phyloP scores from a whole-genome alignment of 106 monocot species.

The Allium cepa region DNA sequence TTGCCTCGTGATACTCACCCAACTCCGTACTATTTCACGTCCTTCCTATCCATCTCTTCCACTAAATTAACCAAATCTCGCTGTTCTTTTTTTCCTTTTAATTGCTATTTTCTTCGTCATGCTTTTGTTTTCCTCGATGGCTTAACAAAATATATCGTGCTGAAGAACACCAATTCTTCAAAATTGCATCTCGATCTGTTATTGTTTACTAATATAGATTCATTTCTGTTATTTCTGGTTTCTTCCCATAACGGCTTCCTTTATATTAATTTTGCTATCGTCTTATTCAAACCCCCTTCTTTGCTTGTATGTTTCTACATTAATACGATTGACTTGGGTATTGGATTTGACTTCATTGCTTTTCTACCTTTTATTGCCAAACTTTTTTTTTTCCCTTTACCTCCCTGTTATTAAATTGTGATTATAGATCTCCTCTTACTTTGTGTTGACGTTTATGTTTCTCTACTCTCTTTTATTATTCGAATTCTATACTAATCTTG shows the following conservation, averaged over 20 bases:
- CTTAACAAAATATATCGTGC: not conserved
- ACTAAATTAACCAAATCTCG: not conserved
- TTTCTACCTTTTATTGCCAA: not conserved
- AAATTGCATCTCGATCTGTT: not conserved
- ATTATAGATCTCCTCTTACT: not conserved
- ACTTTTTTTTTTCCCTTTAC: not conserved
- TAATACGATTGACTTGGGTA: not conserved
- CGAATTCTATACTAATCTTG: not conserved
- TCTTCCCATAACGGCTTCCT: not conserved
- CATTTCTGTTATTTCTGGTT: not conserved
- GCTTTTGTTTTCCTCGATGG: not conserved
- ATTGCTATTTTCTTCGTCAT: too few species aligned
- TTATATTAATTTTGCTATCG: too few species aligned
- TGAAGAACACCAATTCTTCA: not conserved
- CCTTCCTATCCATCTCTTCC: not conserved
- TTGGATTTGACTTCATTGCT: conserved; percentile 5
- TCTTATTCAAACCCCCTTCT: too few species aligned
- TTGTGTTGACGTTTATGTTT: not conserved
- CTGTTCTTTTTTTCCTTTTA: not conserved
- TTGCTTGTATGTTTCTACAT: not conserved
- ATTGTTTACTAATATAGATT: not conserved
- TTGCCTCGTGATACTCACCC: not conserved
- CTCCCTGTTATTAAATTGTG: not conserved
- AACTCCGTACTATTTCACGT: not conserved
- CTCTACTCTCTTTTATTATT: not conserved